These are phyloP conservation scores for Stipa capillata DNA, from an alignment of 176 grass and related monocot genomes.

Conservation along the genomic window DNA sequence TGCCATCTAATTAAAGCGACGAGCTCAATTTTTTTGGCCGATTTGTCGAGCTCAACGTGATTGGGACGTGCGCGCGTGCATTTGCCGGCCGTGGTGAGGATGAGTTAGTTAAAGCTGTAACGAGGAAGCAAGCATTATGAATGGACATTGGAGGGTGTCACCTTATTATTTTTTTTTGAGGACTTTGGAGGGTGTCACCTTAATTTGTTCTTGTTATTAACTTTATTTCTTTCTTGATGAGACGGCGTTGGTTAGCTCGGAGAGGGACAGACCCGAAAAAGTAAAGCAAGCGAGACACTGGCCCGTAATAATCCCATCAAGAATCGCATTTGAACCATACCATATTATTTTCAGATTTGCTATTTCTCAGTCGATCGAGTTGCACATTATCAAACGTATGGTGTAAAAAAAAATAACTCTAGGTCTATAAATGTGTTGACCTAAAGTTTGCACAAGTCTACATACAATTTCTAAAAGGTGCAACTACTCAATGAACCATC, in stretches of 20 bases:
- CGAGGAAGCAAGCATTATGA: slow-evolving; percentile 15
- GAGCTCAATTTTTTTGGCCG: background rate
- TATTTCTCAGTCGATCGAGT: no score
- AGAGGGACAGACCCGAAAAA: slow-evolving; percentile 1
- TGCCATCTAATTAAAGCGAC: background rate
- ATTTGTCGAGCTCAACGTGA: background rate
- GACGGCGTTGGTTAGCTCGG: slow-evolving; percentile 3
- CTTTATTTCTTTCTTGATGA: background rate
- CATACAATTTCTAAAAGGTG: no score
- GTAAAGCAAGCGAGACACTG: slow-evolving; percentile 2
- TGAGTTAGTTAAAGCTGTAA: slow-evolving; percentile 27
- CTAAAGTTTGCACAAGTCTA: no score
- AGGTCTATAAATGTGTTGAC: no score
- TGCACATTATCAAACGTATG: no score
- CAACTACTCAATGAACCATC: no score
- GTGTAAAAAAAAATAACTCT: no score
- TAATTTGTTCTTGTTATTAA: background rate
- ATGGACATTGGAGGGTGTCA: no score
- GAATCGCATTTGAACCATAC: background rate
- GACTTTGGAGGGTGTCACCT: background rate
- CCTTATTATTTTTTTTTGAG: no score
- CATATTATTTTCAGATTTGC: no score
- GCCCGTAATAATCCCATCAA: background rate
- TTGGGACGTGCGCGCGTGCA: background rate
- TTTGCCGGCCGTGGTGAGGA: background rate